These are phyloP conservation scores for Solanum stenotomum DNA, from an alignment of 257 asterid genomes.

Conservation along the genomic window DNA sequence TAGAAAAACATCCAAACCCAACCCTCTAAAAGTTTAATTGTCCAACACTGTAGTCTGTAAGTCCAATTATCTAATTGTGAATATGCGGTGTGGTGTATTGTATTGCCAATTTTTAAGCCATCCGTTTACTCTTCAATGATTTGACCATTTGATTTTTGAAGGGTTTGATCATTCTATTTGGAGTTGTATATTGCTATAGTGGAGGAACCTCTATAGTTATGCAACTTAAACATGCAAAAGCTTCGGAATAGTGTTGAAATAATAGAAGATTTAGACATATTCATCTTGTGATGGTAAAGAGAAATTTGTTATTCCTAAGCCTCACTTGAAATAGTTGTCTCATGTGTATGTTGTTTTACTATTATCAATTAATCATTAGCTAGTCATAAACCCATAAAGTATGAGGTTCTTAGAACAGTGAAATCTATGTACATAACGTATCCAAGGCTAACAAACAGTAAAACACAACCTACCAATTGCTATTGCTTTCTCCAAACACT, in stretches of 20 bases:
- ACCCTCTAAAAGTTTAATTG: not conserved
- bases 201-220: not conserved
- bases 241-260: not conserved
- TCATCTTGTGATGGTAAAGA: not conserved
- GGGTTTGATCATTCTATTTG: not conserved
- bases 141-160: not conserved
- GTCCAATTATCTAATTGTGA: not conserved
- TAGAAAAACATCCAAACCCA: not conserved
- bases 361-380: not conserved
- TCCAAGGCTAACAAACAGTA: not conserved
- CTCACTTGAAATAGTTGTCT: not conserved
- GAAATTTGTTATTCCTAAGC: not conserved
- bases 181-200: not conserved
- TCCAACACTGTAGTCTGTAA: not conserved
- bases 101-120: not conserved
- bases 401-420: not conserved
- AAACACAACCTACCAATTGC: conserved; percentile 52
- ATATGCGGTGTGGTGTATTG: not conserved
- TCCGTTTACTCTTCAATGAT: not conserved
- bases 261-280: not conserved
- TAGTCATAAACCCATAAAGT: not conserved
- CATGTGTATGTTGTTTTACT: not conserved
- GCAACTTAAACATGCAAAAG: not conserved
- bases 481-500: conserved; percentile 92
- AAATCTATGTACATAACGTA: not conserved